Base-by-base conservation (phyloP, 2,329 filamentous ascomycete genomes). In the Xylariaceae sp. region DNA sequence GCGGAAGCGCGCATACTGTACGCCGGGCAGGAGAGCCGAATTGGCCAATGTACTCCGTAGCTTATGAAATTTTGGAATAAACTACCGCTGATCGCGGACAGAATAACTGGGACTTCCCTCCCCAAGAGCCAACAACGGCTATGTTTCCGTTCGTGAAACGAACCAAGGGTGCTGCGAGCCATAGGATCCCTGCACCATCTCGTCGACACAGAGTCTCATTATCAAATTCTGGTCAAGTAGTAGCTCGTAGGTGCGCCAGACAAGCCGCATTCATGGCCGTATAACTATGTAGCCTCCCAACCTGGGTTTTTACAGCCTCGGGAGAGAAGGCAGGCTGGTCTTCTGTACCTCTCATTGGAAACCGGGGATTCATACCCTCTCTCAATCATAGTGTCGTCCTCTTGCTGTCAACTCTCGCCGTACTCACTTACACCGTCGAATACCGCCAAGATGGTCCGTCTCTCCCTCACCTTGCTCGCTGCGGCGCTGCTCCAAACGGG, bases 371-470 rank as follows among this genome's bases (percentile, higher is more conserved):
- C 40, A 24, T 29, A 40, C 43, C 13, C 15, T 30, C 23, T 35
- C 30, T 41, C 33, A 24, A 36, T 20, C 23, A 30, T n/a, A 43
- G 33, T 32, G n/a, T 20, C n/a, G 30, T 49, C 45, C 32, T 18
- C 29, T 51, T 33, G 23, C 43, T 23, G 18, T 29, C 43, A 39
- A 13, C 30, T 46, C 20, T 37, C 23, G n/a, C n/a, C n/a, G n/a
- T 18, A 10, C 24, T 26, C n/a, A 2, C n/a, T 43, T 36, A 13
- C 20, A 43, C 24, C 27, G 24, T 39, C 32, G 30, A 37, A 40
- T 21, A 53, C 11, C 16, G 11, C 27, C 6, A 52, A 50, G 27
- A 61, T 61, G 59, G 57, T 43, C 15, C 59, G 57, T 20, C 33
- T 59, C 18, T 53, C 41, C 4, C 33, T 61, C 37, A 41, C 51